Evolutionary conservation across 2,329 filamentous ascomycete species (phyloP), one percentile per base, ranked within the genome.

Genomic region (Cladosporium sp.): DNA sequence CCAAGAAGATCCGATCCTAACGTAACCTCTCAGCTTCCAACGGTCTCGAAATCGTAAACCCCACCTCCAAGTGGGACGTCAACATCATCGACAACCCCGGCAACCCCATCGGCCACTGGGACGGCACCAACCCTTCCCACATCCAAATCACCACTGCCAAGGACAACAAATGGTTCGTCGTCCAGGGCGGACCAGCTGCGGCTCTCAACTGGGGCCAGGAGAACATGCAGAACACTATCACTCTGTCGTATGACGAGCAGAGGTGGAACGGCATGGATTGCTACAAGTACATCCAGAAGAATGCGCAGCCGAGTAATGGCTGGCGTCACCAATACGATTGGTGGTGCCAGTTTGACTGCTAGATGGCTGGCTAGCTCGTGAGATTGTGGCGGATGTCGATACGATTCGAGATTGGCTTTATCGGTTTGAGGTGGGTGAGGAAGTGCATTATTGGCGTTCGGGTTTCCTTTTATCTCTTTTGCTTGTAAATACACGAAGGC

Each of bases 331-430:
- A 57, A 30, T 57, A 32, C 6, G 53, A 57, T 57, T 57, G 53
- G 53, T 57, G 53, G 53, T 57, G 53, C 28, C n/a, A 30, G 18
- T 57, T 57, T 14, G 53, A 57, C 21, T 57, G 53, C 30, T 34
- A 34, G 28, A 23, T n/a, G 1, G 53, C 1, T 25, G 11, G 23
- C n/a, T 28, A 28, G 23, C 16, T 26, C 1, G 13, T 2, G 18
- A 5, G 5, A 0, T 13, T 46, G 39, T 4, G 0, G 3, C 2
- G n/a, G 39, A n/a, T 11, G 39, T n/a, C 5, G 39, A 46, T 13
- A 8, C 0, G 10, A 3, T 11, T 11, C 21, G n/a, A 8, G 39
- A 5, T 13, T 11, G 39, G 8, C n/a, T 13, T 21, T 21, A 11
- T n/a, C 8, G 8, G n/a, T n/a, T 14, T 21, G 39, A 46, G 39